Base-by-base conservation (phyloP, 1,284 basidiomycete genomes). In the Pseudozyma hubeiensis region DNA sequence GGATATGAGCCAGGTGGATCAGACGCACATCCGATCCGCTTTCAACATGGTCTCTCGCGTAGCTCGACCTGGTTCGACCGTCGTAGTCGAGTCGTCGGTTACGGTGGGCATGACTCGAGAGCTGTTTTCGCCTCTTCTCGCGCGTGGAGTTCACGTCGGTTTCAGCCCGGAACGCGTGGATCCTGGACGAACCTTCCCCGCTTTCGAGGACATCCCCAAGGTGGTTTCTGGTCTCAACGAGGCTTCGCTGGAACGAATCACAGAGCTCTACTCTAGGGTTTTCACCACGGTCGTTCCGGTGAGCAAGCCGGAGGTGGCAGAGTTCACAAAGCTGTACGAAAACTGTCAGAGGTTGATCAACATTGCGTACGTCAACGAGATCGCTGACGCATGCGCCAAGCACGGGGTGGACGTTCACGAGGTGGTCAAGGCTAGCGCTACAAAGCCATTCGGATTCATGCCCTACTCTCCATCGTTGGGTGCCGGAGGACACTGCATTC, bases 351-450 rank as follows among this genome's bases (percentile, higher is more conserved):
- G 68, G 6, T 40, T 71, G 7, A 29, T 71, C 54, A 64, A 65
- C 63, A 71, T 71, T 37, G 63, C 68, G n/a, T 71, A 71, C 24
- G 58, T 71, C 54, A 71, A 71, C 63, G 68, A 71, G 51, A 71
- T 71, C 11, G 57, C 68, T 16, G 68, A 71, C 44, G 68, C 68
- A 1, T 71, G 68, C 41, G 53, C 48, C 8, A 43, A 55, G 31
- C 68, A 61, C 49, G 63, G 63, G 1, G 58, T 71, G 1, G 68
- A 71, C 9, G 55, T 71, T 1, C 68, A 71, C 50, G 68, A 65
- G 44, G 68, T 65, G 6, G 54, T 53, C 46, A 53, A 34, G n/a
- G 68, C 68, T 29, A 55, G 52, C 8, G 51, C 53, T 4, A 71
- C 68, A 0, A 71, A 71, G 53, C 68, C 68, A 7, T 71, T 71